phyloP scores from a whole-genome alignment of 371 early-diverging fungal species.

The Mucor saturninus region DNA sequence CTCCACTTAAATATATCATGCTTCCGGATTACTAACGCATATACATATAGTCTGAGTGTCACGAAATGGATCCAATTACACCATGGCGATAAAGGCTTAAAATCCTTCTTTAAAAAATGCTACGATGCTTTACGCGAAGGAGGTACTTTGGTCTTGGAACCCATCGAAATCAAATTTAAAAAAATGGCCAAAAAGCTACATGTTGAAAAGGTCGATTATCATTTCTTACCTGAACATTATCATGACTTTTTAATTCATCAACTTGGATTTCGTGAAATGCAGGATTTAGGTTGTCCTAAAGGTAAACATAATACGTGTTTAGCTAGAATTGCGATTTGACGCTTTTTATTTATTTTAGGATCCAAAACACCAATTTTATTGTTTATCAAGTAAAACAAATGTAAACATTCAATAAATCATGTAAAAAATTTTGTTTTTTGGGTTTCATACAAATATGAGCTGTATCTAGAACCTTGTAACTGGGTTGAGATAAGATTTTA shows the following conservation, averaged over 20 bases:
- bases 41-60: conserved; percentile 54
- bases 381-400: too few relatives aligned
- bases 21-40: too few relatives aligned
- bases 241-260: conserved; percentile 34
- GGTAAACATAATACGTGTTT: conserved; percentile 17
- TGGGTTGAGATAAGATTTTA: too few relatives aligned
- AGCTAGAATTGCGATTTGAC: too few relatives aligned
- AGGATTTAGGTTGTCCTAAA: conserved; percentile 32
- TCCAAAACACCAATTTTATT: too few relatives aligned
- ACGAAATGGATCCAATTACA: conserved; percentile 89
- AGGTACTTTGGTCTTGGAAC: conserved; percentile 78
- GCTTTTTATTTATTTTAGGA: not conserved
- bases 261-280: conserved; percentile 33
- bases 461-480: too few relatives aligned
- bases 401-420: too few relatives aligned
- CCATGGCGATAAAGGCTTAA: conserved; percentile 77
- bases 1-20: not conserved
- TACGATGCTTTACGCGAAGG: conserved; percentile 59
- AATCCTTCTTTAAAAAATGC: conserved; percentile 68
- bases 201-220: conserved; percentile 32
- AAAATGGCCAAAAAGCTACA: conserved; percentile 44
- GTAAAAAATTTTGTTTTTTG: too few relatives aligned
- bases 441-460: too few relatives aligned
- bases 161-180: conserved; percentile 68
- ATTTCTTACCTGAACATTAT: conserved; percentile 45